A percentile compares a stretch with the other conserved stretches of the same genome.
phyloP scores from a whole-genome alignment of 768 basidiomycete genomes.

The Tephrocybe sp. region DNA sequence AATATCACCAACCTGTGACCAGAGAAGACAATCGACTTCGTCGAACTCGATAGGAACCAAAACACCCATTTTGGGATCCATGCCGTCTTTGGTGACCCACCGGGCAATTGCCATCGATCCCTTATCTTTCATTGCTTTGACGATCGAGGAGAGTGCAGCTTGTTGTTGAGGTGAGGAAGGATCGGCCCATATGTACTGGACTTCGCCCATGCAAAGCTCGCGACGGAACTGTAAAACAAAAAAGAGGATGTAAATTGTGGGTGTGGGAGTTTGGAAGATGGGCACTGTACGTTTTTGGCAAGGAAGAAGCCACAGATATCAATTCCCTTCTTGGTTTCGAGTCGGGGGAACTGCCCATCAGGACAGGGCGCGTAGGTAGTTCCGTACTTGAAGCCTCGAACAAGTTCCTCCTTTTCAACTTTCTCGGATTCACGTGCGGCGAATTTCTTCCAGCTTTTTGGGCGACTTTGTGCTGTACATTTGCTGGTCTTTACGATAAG shows the following conservation, averaged over 20 bases:
- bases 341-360: constrained; percentile 74
- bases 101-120: constrained; percentile 75
- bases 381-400: constrained; percentile 87
- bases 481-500: constrained; percentile 77
- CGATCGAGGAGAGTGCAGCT: constrained; percentile 83
- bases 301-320: constrained; percentile 86
- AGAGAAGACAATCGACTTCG: constrained; percentile 76
- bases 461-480: constrained; percentile 66
- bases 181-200: constrained; percentile 84
- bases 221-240: constrained; percentile 63
- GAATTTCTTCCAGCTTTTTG: constrained; percentile 81
- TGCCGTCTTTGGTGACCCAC: constrained; percentile 70
- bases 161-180: constrained; percentile 64
- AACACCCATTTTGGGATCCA: constrained; percentile 85
- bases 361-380: constrained; percentile 84
- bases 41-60: constrained; percentile 61
- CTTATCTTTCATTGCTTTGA: constrained; percentile 74
- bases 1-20: constrained; percentile 61
- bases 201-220: constrained; percentile 79
- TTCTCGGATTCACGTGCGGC: constrained; percentile 44
- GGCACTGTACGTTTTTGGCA: constrained; percentile 50
- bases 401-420: constrained; percentile 76
- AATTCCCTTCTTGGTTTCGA: constrained; percentile 80
- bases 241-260: neutral
- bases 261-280: neutral